Percentiles rank a stretch among this genome's conserved stretches.
These are phyloP conservation scores for Penicillium crustosum DNA, from an alignment of 2,329 filamentous ascomycete genomes.

Conservation along the genomic window DNA sequence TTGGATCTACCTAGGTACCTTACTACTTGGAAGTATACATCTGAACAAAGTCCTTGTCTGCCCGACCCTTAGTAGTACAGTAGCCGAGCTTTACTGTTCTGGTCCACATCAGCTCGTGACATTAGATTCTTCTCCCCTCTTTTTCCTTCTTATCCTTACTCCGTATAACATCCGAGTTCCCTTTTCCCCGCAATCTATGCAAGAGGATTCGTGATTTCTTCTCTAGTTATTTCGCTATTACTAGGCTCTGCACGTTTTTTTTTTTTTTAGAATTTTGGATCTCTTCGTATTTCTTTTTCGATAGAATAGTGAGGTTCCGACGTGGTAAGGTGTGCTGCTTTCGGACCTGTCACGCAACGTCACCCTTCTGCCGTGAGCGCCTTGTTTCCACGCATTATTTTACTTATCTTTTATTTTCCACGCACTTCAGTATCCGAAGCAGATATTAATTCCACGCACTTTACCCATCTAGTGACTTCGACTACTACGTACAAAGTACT, in stretches of 20 bases:
- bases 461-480: neutral
- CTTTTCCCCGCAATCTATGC: neutral
- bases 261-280: neutral
- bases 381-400: neutral
- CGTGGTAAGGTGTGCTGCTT: conserved; percentile 15
- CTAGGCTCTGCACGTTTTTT: neutral
- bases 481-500: neutral
- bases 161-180: neutral
- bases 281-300: neutral
- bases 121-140: conserved; percentile 4
- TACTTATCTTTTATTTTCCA: neutral
- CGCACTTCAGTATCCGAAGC: no score
- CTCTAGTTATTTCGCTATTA: neutral
- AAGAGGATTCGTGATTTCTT: neutral
- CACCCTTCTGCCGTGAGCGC: neutral
- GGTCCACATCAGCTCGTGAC: conserved; percentile 19
- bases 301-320: neutral
- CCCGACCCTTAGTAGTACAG: conserved; percentile 7
- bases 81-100: neutral
- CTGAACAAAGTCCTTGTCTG: neutral
- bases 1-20: neutral
- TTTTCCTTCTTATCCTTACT: neutral
- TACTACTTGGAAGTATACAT: neutral
- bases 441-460: neutral
- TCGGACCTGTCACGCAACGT: conserved; percentile 24